phyloP scores from a whole-genome alignment of 495 filamentous ascomycete species.

The Aspergillus cavernicola region DNA sequence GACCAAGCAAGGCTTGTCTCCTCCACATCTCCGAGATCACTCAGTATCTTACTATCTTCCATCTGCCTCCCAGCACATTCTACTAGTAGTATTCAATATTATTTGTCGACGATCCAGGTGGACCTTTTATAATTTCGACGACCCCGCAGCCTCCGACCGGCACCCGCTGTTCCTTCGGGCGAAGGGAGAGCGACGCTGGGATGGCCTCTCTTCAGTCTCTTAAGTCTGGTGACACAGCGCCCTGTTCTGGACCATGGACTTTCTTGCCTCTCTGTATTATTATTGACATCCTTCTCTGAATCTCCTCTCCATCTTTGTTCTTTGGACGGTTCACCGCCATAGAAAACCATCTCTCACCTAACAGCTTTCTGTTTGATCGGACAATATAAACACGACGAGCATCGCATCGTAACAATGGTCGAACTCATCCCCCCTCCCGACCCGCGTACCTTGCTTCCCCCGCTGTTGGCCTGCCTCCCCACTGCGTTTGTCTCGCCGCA shows the following conservation, averaged over 20 bases:
- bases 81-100: no score
- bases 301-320: background rate
- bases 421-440: constrained; percentile 62
- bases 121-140: constrained; percentile 10
- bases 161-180: constrained; percentile 27
- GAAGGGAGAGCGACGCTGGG: constrained; percentile 23
- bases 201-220: background rate
- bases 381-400: background rate
- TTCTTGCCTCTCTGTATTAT: background rate
- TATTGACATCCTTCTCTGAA: background rate
- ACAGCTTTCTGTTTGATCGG: background rate
- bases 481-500: constrained; percentile 73
- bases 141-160: constrained; percentile 16
- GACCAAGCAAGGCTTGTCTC: no score
- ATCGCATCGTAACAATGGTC: constrained; percentile 33
- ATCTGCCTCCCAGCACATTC: no score
- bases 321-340: background rate
- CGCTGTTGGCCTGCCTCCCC: constrained; percentile 81
- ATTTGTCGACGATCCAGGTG: no score
- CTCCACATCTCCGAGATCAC: no score
- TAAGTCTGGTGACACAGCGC: constrained; percentile 6
- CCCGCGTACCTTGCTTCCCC: constrained; percentile 61
- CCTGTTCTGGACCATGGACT: constrained; percentile 1
- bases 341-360: background rate
- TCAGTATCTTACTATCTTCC: no score